Conservation (phyloP, 1,139 yeast species). For the Pichia sp. region DNA sequence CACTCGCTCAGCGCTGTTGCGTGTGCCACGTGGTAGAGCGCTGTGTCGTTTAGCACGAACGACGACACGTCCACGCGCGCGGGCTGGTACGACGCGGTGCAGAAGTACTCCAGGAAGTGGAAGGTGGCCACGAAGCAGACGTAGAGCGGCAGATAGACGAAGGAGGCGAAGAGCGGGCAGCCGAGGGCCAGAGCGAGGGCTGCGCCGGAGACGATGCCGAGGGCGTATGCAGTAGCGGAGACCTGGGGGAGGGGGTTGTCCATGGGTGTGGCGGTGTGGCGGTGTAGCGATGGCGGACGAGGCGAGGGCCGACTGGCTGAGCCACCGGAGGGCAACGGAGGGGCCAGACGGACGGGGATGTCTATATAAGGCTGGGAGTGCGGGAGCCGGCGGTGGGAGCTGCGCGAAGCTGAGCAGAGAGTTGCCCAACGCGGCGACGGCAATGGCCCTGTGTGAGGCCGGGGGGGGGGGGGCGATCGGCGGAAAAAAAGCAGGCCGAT, state of each 20-base stretch:
- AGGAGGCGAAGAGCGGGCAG: constrained; percentile 36
- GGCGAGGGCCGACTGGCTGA: not conserved
- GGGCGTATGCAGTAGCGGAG: not conserved
- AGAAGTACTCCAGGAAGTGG: constrained; percentile 76
- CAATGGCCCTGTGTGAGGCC: not conserved
- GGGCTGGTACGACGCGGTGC: constrained; percentile 71
- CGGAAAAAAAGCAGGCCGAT: no score
- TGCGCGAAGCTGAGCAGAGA: not conserved
- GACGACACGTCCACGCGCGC: constrained; percentile 67
- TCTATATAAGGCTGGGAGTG: not conserved
- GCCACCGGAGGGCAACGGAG: not conserved
- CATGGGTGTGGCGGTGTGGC: not conserved
- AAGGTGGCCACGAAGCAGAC: constrained; percentile 52
- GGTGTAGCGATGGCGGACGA: no score
- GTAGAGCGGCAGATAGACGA: constrained; percentile 45
- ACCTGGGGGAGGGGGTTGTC: constrained; percentile 7
- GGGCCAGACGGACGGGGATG: not conserved
- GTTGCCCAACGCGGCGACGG: not conserved
- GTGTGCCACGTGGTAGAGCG: constrained; percentile 60
- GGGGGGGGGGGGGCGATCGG: no score
- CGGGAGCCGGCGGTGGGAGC: not conserved
- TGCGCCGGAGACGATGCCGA: constrained; percentile 39
- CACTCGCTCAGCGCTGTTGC: constrained; percentile 47
- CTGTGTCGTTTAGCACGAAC: constrained; percentile 66
- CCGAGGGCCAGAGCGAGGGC: constrained; percentile 29